A percentile compares a stretch with the other conserved stretches of the same genome.
These are phyloP conservation scores for Heliosperma pusillum DNA, from an alignment of 148 eudicot genomes.

Conservation along the genomic window DNA sequence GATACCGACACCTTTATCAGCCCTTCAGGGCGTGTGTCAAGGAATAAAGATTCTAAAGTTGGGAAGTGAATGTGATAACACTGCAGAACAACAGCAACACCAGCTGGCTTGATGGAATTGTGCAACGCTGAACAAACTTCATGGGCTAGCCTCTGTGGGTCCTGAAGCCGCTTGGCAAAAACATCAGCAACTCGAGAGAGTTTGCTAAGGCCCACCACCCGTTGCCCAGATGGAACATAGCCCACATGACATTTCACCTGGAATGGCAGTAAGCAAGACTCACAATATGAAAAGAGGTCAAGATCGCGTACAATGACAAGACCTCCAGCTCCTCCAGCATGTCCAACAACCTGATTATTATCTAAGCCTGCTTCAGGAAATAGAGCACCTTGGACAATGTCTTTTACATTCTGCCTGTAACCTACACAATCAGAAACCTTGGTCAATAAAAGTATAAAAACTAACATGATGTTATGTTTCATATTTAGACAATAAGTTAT, in stretches of 20 bases:
- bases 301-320: conserved; percentile 89
- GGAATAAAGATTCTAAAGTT: conserved; percentile 46
- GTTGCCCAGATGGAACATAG: conserved; percentile 17
- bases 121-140: conserved; percentile 73
- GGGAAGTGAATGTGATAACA: conserved; percentile 75
- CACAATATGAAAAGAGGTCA: conserved; percentile 84
- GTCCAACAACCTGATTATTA: conserved; percentile 41
- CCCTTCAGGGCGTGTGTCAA: conserved; percentile 45
- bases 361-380: conserved; percentile 89
- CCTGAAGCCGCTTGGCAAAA: conserved; percentile 87
- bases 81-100: conserved; percentile 78
- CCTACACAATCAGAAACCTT: conserved; percentile 36
- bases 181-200: conserved; percentile 62
- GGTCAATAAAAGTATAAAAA: neutral
- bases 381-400: conserved; percentile 81
- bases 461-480: too few relatives aligned
- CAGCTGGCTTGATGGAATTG: conserved; percentile 55
- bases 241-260: conserved; percentile 64
- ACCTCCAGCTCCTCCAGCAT: conserved; percentile 93
- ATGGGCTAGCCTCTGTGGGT: conserved; percentile 78
- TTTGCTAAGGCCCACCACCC: conserved; percentile 19
- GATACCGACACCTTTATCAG: conserved; percentile 40
- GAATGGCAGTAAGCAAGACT: conserved; percentile 88
- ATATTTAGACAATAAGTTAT: too few relatives aligned
- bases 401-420: conserved; percentile 62